Base-by-base conservation (phyloP, 345 rosid genomes). In the Garcia nutans region DNA sequence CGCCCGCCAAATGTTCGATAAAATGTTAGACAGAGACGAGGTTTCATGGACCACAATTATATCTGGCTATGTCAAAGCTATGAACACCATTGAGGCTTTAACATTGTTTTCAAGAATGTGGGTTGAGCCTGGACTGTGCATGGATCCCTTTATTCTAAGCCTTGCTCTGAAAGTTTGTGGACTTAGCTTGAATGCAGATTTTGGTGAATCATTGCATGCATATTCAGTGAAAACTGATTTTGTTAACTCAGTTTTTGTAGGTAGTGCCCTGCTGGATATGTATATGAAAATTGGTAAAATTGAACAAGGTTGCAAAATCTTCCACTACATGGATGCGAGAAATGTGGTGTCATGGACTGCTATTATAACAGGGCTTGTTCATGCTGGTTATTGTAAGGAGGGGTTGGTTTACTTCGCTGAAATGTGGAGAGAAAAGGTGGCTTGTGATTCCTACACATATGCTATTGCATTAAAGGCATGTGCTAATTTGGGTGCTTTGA, bases 291-390 rank as follows among this genome's bases (percentile, higher is more conserved):
- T 68, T 41, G 92, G 93, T 41, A 82, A 82, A 60, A 78, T 85
- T n/a, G 83, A 86, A 17, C 54, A 76, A 22, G 89, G 94, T 76
- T 87, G 87, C 61, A 77, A 80, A 78, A 84, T 91, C 28, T 95
- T 93, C 49, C 79, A 80, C 54, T 96, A 88, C 75, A 87, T 95
- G 96, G 90, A 89, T 17, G 31, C 61, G 19, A 85, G 82, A 77
- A 93, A 90, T 81, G 87, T 90, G 0, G 90, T 90, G 33, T 87
- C 97, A 0, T 95, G 97, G 97, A 93, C 99, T 37, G 88, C 97
- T 8, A 71, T 89, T 65, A 95, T 93, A 59, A 89, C 93, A 0
- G 94, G 93, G 57, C 85, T 95, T 74, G 97, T 91, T 79, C 92
- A 84, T 31, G 83, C 84, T 24, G 91, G 96, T 65, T 79, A 65